phyloP scores from a whole-genome alignment of 768 basidiomycete genomes.

The Mycena albidolilacea region DNA sequence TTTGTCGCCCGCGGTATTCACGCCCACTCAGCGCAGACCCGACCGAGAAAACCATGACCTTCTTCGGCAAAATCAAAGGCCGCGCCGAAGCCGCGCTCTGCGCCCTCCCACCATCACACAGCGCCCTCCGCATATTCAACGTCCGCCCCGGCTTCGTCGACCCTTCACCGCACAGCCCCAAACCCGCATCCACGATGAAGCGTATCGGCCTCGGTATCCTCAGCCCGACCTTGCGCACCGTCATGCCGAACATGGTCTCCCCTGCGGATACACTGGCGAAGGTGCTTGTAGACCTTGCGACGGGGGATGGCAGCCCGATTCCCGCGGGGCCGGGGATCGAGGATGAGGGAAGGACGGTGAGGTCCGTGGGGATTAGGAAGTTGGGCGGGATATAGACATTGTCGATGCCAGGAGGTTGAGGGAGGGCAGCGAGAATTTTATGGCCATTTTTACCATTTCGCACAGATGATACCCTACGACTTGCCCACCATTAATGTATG shows the following conservation, averaged over 20 bases:
- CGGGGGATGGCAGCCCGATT: slow-evolving; percentile 44
- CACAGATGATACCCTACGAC: too few relatives aligned
- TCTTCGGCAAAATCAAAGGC: slow-evolving; percentile 47
- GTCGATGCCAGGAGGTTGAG: too few relatives aligned
- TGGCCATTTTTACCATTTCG: too few relatives aligned
- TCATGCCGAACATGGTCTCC: slow-evolving; percentile 34
- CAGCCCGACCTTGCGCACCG: not conserved
- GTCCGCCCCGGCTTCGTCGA: slow-evolving; percentile 43
- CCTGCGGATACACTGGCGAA: slow-evolving; percentile 40
- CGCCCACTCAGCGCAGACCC: slow-evolving; percentile 40
- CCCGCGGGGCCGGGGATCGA: slow-evolving; percentile 42
- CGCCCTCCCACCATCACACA: slow-evolving; percentile 29
- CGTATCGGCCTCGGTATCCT: not conserved
- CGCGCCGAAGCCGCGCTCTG: slow-evolving; percentile 42
- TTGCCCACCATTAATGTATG: too few relatives aligned
- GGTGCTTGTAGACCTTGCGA: slow-evolving; percentile 42
- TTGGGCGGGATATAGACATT: slow-evolving; percentile 17
- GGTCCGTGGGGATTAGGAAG: slow-evolving; percentile 24
- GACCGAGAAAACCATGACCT: slow-evolving; percentile 39
- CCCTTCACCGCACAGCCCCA: slow-evolving; percentile 23
- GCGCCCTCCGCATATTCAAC: slow-evolving; percentile 41
- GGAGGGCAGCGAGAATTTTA: too few relatives aligned
- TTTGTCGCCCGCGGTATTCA: not conserved
- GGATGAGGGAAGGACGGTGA: slow-evolving; percentile 38
- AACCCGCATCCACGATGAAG: not conserved